Conservation (phyloP, 129 eudicot species). For the Saposhnikovia divaricata region DNA sequence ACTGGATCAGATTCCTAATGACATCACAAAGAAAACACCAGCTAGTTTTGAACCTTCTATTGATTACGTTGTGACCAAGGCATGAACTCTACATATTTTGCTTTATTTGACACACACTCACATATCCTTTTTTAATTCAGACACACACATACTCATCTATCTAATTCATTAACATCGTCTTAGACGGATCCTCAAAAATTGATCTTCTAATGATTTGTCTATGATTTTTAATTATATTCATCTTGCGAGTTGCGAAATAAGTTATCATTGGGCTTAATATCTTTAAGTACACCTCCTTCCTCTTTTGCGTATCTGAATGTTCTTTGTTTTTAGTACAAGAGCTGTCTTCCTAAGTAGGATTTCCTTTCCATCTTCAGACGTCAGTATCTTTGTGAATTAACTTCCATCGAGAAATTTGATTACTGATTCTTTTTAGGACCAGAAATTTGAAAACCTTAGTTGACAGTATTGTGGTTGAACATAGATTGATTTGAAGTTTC, state of each 20-base stretch:
- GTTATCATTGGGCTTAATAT: neutral
- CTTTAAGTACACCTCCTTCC: neutral
- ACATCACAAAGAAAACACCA: conserved; percentile 90
- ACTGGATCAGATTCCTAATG: conserved; percentile 97
- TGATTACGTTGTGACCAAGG: conserved; percentile 96
- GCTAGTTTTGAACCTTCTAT: conserved; percentile 65
- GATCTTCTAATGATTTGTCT: neutral
- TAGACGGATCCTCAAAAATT: neutral
- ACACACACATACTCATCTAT: neutral
- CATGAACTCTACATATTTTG: conserved; percentile 16
- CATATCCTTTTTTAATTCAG: no score
- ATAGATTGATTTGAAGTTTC: neutral
- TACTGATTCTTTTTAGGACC: no score
- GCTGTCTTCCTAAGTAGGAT: neutral
- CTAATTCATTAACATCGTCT: neutral
- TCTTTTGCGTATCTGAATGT: neutral
- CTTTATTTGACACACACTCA: neutral
- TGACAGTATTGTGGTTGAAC: neutral
- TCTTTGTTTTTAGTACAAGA: neutral
- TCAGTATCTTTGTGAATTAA: no score
- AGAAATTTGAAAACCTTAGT: no score
- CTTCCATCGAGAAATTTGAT: no score
- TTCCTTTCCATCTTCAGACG: neutral
- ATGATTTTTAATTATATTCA: neutral
- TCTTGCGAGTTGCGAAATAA: neutral